These are phyloP conservation scores for Lantana camara DNA, from an alignment of 257 asterid genomes.

Conservation along the genomic window DNA sequence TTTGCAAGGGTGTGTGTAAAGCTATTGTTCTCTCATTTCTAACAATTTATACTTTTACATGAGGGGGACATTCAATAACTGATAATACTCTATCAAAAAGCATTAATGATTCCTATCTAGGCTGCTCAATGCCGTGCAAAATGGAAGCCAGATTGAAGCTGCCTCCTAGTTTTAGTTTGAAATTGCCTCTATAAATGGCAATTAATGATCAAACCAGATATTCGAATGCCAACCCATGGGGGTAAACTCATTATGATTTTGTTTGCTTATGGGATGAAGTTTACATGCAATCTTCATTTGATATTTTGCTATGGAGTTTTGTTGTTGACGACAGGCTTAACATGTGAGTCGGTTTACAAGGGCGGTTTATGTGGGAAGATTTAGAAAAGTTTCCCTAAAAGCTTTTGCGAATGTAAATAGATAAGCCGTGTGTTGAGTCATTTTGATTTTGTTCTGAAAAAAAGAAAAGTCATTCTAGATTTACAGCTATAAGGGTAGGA, in stretches of 20 bases:
- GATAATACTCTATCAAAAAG: too few relatives aligned
- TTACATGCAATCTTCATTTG: neutral
- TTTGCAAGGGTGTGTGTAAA: neutral
- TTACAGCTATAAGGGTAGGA: neutral
- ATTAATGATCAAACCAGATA: neutral
- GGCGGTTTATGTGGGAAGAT: neutral
- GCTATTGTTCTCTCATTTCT: too few relatives aligned
- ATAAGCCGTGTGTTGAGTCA: neutral
- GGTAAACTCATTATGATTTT: neutral
- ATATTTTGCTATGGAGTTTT: neutral
- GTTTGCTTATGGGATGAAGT: neutral
- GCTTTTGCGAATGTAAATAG: too few relatives aligned
- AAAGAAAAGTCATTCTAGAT: too few relatives aligned
- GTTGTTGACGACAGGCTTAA: neutral
- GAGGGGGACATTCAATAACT: too few relatives aligned
- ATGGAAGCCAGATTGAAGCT: neutral
- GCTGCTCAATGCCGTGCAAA: neutral
- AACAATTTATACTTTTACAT: too few relatives aligned
- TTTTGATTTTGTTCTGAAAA: too few relatives aligned
- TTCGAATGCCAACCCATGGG: neutral
- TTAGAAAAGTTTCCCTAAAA: neutral
- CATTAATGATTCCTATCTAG: neutral
- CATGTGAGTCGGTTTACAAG: neutral
- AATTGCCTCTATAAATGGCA: too few relatives aligned
- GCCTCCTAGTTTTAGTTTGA: neutral